Base-by-base conservation (phyloP, 345 rosid genomes). In the Eucalyptus sideroxylon region DNA sequence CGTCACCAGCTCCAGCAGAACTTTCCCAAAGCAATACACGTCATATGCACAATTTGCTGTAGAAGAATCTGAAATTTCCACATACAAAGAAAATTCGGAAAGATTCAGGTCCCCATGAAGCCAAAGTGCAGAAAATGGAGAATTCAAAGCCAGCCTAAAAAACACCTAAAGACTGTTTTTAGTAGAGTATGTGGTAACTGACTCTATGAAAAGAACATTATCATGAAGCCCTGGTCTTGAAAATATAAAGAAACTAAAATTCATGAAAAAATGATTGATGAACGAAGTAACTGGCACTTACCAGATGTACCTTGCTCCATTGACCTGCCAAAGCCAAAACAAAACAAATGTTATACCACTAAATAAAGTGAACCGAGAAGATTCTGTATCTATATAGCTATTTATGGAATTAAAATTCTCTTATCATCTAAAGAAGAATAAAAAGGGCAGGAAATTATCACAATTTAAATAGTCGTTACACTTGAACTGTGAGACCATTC, bases 11-110 rank as follows among this genome's bases (percentile, higher is more conserved):
- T 96, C 99, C 17, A 98, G 97, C 88, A 98, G 92, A 69, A 98
- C 99, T 93, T 96, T 97, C 88, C 99, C 99, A 26, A 98, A 98
- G 92, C 99, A 96, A 94, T 95, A 96, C 69, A 97, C 97, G 86
- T 98, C 99, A 47, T 96, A 95, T 86, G 98, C 89, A 89, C 99
- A 97, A 77, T 92, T 92, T 44, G 96, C 94, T 88, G 97, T 93
- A 23, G 89, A 56, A 77, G 93, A 90, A 93, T 94, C 99, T 98
- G 95, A 37, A n/a, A 87, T 82, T 89, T 89, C 88, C 56, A 86
- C 91, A 86, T 53, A 85, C 12, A 56, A 60, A 50, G 44, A 55
- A 50, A 23, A 80, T 24, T 40, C 10, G 15, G 47, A 30, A 87
- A 59, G 50, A 17, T 72, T 62, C 80, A 65, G 51, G 30, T 44